A percentile compares a stretch with the other conserved stretches of the same genome.
Evolutionary conservation across 805 yeast genomes (phyloP).

Genomic region (Ascoidea rubescens): DNA sequence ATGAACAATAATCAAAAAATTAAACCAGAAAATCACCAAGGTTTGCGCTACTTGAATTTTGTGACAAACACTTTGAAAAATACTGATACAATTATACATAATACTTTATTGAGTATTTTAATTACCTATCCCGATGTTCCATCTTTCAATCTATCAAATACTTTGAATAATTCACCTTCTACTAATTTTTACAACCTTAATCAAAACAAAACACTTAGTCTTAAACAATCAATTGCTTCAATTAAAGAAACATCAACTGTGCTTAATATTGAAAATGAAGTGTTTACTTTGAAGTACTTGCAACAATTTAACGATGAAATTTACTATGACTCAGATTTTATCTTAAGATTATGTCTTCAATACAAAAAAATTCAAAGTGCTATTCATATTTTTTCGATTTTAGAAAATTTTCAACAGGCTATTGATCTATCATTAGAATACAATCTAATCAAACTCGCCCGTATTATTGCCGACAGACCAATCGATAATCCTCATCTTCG

Average conservation of each 20-base stretch:
- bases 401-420: constrained; percentile 70
- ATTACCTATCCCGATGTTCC: constrained; percentile 26
- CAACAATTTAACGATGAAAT: constrained; percentile 25
- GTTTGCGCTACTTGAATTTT: constrained; percentile 47
- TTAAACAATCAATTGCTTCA: neutral
- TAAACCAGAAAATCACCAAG: constrained; percentile 39
- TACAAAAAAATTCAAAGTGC: constrained; percentile 50
- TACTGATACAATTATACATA: constrained; percentile 42
- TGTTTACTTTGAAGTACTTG: constrained; percentile 34
- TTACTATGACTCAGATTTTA: constrained; percentile 56
- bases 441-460: constrained; percentile 44
- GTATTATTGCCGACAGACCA: constrained; percentile 41
- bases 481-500: constrained; percentile 35
- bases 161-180: neutral
- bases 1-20: constrained; percentile 26
- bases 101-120: constrained; percentile 55
- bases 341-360: constrained; percentile 58
- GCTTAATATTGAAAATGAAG: constrained; percentile 23
- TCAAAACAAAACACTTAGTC: no score
- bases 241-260: neutral
- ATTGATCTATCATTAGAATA: constrained; percentile 55
- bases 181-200: no score
- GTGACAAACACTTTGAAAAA: constrained; percentile 31
- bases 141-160: constrained; percentile 7
- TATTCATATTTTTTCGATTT: constrained; percentile 52